Conservation (phyloP, 768 basidiomycete genomes). For the Dictyophora rubrovolvata region DNA sequence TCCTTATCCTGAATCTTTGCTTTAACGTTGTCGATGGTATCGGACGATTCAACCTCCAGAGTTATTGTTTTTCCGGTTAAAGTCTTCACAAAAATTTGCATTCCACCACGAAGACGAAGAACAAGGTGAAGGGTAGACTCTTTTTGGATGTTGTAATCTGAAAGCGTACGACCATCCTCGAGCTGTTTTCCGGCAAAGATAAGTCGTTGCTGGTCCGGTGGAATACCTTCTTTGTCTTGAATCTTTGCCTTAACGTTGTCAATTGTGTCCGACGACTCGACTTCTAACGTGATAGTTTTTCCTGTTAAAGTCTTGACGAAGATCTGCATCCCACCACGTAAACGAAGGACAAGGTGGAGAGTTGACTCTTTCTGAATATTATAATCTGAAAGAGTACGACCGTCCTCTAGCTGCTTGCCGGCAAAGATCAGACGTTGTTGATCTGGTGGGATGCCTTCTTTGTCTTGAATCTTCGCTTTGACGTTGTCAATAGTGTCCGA, state of each 20-base stretch:
- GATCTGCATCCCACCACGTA: constrained; percentile 65
- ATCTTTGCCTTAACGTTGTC: constrained; percentile 73
- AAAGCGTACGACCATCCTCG: constrained; percentile 68
- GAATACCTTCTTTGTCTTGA: constrained; percentile 74
- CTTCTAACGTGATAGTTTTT: constrained; percentile 69
- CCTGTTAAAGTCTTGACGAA: constrained; percentile 66
- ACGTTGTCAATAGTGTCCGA: constrained; percentile 84
- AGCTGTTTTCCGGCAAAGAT: constrained; percentile 76
- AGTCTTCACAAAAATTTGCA: constrained; percentile 78
- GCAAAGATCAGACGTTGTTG: constrained; percentile 90
- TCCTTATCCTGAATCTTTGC: constrained; percentile 29
- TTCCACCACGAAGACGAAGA: constrained; percentile 53
- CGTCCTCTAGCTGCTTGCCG: constrained; percentile 91
- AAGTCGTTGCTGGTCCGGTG: constrained; percentile 68
- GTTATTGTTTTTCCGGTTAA: constrained; percentile 81
- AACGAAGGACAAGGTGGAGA: constrained; percentile 62
- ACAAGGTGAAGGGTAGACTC: constrained; percentile 59
- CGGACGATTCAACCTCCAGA: constrained; percentile 34
- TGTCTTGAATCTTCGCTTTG: constrained; percentile 77
- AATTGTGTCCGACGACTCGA: constrained; percentile 67
- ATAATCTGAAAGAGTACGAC: constrained; percentile 60
- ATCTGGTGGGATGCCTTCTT: constrained; percentile 76
- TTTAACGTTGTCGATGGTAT: constrained; percentile 37
- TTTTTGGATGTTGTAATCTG: constrained; percentile 71
- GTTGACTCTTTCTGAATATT: constrained; percentile 79